phyloP scores from a whole-genome alignment of 1,284 basidiomycete genomes.

The Gomphus sp. region DNA sequence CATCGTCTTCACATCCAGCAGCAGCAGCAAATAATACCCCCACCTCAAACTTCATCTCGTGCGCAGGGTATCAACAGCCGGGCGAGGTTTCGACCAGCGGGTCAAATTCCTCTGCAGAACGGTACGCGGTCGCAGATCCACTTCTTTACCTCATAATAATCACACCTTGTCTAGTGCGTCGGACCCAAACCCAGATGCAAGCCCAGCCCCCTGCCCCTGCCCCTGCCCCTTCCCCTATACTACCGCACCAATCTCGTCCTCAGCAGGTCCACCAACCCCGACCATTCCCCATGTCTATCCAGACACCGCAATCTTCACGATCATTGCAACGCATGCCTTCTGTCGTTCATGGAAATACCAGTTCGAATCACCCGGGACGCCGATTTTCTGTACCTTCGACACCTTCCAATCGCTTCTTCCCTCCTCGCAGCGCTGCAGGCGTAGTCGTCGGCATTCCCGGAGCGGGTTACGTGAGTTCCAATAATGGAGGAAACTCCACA shows the following conservation, averaged over 20 bases:
- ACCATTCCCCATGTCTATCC: background rate
- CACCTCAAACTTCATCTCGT: background rate
- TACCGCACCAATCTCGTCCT: background rate
- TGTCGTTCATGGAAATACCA: background rate
- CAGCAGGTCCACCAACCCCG: background rate
- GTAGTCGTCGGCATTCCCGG: background rate
- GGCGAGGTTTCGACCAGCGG: background rate
- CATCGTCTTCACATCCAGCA: background rate
- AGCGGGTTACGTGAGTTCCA: background rate
- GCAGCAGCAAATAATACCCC: conserved; percentile 4
- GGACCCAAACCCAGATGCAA: background rate
- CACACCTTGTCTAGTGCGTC: background rate
- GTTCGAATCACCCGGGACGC: background rate
- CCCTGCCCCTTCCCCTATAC: background rate
- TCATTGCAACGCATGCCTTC: background rate
- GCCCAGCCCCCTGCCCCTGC: background rate
- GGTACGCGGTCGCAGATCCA: background rate
- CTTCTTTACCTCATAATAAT: background rate
- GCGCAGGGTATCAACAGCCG: background rate
- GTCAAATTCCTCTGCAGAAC: background rate
- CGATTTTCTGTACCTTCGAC: background rate
- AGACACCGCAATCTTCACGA: background rate
- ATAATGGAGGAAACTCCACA: background rate
- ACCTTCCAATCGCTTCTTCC: conserved; percentile 4
- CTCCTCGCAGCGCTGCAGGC: background rate